phyloP scores from a whole-genome alignment of 352 stramenopile species.

The Aphanomyces cochlioides region DNA sequence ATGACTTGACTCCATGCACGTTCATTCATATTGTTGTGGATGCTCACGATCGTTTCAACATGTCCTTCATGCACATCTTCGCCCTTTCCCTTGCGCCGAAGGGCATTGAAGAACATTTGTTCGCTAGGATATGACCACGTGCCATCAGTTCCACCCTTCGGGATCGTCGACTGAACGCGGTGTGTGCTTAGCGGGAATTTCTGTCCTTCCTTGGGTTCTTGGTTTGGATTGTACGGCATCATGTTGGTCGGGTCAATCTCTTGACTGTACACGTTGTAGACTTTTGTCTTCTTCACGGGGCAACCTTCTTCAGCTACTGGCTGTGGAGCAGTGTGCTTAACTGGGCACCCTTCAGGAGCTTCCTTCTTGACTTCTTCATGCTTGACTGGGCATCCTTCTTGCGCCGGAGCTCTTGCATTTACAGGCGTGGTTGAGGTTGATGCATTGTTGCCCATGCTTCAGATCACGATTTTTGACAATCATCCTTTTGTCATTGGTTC shows the following conservation, averaged over 20 bases:
- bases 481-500: neutral
- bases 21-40: conserved; percentile 99
- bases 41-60: conserved; percentile 94
- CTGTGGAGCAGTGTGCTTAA: conserved; percentile 43
- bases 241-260: conserved; percentile 97
- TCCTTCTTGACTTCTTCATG: conserved; percentile 13
- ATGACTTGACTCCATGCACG: conserved; percentile 95
- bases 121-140: conserved; percentile 98
- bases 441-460: conserved; percentile 19
- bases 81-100: conserved; percentile 96
- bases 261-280: conserved; percentile 98
- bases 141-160: conserved; percentile 90
- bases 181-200: conserved; percentile 87
- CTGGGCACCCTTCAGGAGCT: conserved; percentile 40
- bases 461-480: neutral
- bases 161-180: conserved; percentile 94
- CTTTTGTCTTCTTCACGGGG: conserved; percentile 56
- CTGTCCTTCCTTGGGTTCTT: conserved; percentile 90
- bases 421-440: neutral
- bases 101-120: conserved; percentile 99
- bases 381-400: conserved; percentile 30
- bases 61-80: conserved; percentile 94
- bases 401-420: neutral
- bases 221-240: conserved; percentile 96
- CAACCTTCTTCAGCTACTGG: conserved; percentile 47